Evolutionary conservation across 257 asterid species (phyloP).

Genomic region (Cynanchum wilfordii): DNA sequence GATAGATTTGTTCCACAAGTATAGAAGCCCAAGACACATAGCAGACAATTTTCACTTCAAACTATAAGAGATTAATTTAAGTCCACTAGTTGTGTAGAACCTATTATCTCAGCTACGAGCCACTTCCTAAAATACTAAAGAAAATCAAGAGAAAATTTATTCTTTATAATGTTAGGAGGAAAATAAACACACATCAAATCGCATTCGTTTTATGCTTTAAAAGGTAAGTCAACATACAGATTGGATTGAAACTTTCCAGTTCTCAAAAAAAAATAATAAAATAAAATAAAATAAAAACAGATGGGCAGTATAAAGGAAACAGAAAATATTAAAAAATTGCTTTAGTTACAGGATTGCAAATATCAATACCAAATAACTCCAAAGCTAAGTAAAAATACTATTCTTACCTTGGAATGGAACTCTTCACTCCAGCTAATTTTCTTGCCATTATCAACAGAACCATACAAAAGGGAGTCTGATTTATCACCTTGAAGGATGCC

Average conservation of each 20-base stretch:
- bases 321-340: background rate
- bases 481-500: constrained; percentile 98
- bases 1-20: background rate
- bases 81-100: background rate
- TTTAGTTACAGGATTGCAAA: background rate
- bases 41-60: background rate
- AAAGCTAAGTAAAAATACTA: background rate
- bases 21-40: background rate
- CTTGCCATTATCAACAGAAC: constrained; percentile 97
- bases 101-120: background rate
- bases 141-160: background rate
- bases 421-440: constrained; percentile 88
- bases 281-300: too few relatives aligned
- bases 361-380: background rate
- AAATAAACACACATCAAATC: background rate
- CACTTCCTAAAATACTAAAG: background rate
- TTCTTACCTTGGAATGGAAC: constrained; percentile 79
- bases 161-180: background rate
- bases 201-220: background rate
- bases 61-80: background rate
- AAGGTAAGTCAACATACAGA: background rate
- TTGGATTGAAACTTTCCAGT: background rate
- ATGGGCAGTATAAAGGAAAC: too few relatives aligned
- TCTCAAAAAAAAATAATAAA: background rate
- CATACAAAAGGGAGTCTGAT: constrained; percentile 87